Evolutionary conservation across 2,329 filamentous ascomycete genomes (phyloP).

Genomic region (Apiospora koreana): DNA sequence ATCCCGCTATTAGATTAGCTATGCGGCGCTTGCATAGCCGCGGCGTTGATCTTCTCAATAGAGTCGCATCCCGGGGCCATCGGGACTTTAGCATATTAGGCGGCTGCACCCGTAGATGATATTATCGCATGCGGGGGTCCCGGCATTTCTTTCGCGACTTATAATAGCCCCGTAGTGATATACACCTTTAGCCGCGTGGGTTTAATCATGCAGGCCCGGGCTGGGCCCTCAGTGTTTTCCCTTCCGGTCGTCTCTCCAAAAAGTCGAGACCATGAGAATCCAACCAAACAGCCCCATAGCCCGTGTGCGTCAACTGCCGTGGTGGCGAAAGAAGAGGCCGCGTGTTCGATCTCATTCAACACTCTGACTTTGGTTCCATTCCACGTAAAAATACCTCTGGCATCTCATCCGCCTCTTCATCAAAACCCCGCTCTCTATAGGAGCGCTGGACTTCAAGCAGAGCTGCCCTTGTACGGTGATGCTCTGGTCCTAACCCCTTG

Average conservation of each 20-base stretch:
- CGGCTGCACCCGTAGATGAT: not conserved
- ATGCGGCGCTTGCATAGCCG: not conserved
- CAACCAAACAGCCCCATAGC: not conserved
- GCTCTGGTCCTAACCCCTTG: not conserved
- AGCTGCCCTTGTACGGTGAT: not conserved
- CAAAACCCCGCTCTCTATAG: not conserved
- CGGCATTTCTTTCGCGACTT: constrained; percentile 2
- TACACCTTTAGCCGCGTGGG: not conserved
- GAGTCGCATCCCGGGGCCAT: constrained; percentile 4
- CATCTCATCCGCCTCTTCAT: not conserved
- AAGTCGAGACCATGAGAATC: not conserved
- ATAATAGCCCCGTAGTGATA: not conserved
- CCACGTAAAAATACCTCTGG: not conserved
- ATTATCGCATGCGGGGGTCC: not conserved
- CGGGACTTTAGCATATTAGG: constrained; percentile 3
- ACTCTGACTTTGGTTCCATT: not conserved
- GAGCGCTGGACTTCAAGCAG: not conserved
- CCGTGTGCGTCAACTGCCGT: not conserved
- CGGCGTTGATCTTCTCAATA: not conserved
- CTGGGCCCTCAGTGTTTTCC: not conserved
- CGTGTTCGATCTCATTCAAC: not conserved
- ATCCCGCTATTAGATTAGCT: not conserved
- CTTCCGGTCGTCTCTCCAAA: not conserved
- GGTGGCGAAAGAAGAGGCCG: not conserved
- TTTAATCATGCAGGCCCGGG: not conserved